Evolutionary conservation across 169 alveolate species (phyloP).

Genomic region (Miamiensis avidus): DNA sequence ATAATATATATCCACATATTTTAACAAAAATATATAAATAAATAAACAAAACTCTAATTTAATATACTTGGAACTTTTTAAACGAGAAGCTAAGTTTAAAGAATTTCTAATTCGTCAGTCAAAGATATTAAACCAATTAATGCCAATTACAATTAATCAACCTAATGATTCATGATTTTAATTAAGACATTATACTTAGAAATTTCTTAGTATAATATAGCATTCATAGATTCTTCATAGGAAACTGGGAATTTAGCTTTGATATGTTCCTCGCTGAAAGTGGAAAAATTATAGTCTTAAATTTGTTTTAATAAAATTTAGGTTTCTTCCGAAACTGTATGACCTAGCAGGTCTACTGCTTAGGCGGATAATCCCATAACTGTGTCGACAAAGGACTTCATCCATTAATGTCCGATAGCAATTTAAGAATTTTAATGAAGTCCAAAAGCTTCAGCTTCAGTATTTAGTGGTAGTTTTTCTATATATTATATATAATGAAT

Average conservation of each 20-base stretch:
- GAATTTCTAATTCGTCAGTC: conserved; percentile 91
- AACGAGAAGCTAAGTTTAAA: conserved; percentile 85
- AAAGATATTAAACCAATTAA: conserved; percentile 91
- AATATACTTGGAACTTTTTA: conserved; percentile 89
- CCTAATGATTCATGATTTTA: conserved; percentile 75
- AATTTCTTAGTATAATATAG: conserved; percentile 89
- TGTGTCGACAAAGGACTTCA: conserved; percentile 79
- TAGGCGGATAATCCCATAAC: conserved; percentile 80
- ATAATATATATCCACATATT: too few species aligned
- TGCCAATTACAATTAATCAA: conserved; percentile 88
- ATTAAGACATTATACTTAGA: conserved; percentile 89
- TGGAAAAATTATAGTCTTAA: conserved; percentile 64
- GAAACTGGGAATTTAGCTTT: conserved; percentile 78
- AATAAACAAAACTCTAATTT: too few species aligned
- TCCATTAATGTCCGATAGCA: conserved; percentile 88
- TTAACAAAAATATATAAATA: too few species aligned
- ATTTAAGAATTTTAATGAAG: conserved; percentile 94
- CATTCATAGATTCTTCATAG: conserved; percentile 87
- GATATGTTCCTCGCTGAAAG: conserved; percentile 75
- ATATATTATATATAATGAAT: conserved; percentile 88
- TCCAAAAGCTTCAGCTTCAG: conserved; percentile 95
- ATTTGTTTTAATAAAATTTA: conserved; percentile 69
- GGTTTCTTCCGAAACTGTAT: conserved; percentile 84
- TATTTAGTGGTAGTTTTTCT: conserved; percentile 85
- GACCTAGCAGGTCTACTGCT: conserved; percentile 80